These are phyloP conservation scores for Candida sojae DNA, from an alignment of 1,139 yeast genomes.

Conservation along the genomic window DNA sequence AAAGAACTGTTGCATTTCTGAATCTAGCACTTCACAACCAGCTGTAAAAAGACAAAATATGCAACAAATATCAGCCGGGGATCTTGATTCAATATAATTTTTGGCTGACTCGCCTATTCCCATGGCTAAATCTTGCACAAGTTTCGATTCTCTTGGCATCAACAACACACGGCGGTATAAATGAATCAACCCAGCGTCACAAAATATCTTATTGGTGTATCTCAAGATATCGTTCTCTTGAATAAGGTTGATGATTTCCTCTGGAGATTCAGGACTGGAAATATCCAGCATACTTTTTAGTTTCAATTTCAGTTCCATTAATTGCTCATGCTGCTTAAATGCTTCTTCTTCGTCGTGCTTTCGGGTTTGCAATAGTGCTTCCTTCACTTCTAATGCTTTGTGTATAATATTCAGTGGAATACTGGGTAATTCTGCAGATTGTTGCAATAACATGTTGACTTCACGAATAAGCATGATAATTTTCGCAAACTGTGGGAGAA, in stretches of 20 bases:
- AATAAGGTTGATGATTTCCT: conserved; percentile 22
- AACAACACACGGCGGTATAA: conserved; percentile 56
- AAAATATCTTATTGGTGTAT: conserved; percentile 58
- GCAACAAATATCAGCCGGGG: conserved; percentile 58
- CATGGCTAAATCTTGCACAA: conserved; percentile 49
- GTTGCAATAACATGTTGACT: conserved; percentile 27
- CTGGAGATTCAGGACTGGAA: conserved; percentile 15
- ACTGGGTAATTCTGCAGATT: conserved; percentile 11
- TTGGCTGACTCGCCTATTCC: conserved; percentile 38
- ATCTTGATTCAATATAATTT: conserved; percentile 39
- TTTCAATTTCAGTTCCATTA: conserved; percentile 21
- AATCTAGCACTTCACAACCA: conserved; percentile 56
- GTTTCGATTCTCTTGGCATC: conserved; percentile 45
- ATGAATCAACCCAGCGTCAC: conserved; percentile 55
- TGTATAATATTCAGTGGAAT: conserved; percentile 39
- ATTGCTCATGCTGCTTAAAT: conserved; percentile 30
- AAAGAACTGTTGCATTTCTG: conserved; percentile 34
- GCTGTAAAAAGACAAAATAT: conserved; percentile 58
- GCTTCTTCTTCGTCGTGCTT: conserved; percentile 37
- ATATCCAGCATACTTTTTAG: conserved; percentile 12
- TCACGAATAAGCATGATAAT: conserved; percentile 46
- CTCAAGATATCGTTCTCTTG: conserved; percentile 43
- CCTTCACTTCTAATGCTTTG: conserved; percentile 50
- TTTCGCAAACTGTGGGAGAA: conserved; percentile 51
- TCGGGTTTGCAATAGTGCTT: conserved; percentile 30